Evolutionary conservation across 768 basidiomycete species (phyloP), one percentile per base, ranked within the genome.

Genomic region (Lanmaoa rubissima): DNA sequence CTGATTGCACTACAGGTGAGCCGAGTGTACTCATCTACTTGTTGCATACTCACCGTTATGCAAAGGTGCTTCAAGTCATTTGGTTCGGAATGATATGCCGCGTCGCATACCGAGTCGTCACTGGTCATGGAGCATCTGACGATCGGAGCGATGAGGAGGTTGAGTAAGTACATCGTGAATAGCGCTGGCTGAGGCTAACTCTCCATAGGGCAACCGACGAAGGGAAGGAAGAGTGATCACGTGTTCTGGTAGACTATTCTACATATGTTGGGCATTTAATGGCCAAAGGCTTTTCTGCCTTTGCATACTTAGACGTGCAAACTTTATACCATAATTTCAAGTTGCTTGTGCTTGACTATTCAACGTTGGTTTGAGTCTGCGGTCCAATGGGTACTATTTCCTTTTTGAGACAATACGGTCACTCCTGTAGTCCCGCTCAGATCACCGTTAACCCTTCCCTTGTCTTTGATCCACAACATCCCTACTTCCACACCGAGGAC

Each of bases 71-170:
- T 17, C 90, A 93, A 69, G 71, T 83, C 14, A 69, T 92, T 31
- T 98, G 96, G 96, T 92, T 93, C 71, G 76, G 78, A 63, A 86
- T 90, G 85, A 94, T 96, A 60, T 84, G 84, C 61, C 82, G 85
- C 31, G 81, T 97, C 24, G 91, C 91, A n/a, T 92, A 82, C 73
- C 78, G 85, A 28, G 94, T 95, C 4, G 64, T 95, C 35, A 78
- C 74, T 11, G 91, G 90, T 0, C 75, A 80, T 40, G 88, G 85
- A 10, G 94, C 93, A 2, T 84, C 91, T 32, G 96, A 98, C 61
- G 80, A 78, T 21, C 82, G 95, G 58, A 94, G 92, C 65, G 95
- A 97, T 58, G 90, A 91, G 59, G 92, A 93, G 67, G 58, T 57
- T 2, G 77, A 69, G 86, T 87, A 53, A 69, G 78, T 70, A 34